phyloP scores from a whole-genome alignment of 495 filamentous ascomycete species.

The Trichoderma gamsii region DNA sequence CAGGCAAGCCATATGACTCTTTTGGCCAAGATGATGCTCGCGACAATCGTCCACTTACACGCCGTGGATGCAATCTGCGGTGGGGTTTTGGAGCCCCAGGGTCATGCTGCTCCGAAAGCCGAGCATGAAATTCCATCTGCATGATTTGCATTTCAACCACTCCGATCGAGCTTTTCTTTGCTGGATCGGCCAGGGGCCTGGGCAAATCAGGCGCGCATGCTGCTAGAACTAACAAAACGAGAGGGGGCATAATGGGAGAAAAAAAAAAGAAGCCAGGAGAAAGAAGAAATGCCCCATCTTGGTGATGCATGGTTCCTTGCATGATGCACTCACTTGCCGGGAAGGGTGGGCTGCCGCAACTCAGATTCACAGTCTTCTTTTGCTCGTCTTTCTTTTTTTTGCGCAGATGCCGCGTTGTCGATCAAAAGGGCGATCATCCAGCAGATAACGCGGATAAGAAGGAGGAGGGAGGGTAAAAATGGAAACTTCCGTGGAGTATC shows the following conservation, averaged over 20 bases:
- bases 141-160: constrained; percentile 2
- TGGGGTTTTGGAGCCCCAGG: constrained; percentile 5
- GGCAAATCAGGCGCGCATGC: background rate
- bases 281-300: too few relatives aligned
- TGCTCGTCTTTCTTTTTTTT: background rate
- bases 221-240: too few relatives aligned
- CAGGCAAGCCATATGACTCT: constrained; percentile 10
- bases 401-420: background rate
- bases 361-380: background rate
- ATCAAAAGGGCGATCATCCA: background rate
- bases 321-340: background rate
- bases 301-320: constrained; percentile 7
- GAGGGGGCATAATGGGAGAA: too few relatives aligned
- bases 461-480: background rate
- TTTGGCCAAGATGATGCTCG: background rate
- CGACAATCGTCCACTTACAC: background rate
- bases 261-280: too few relatives aligned
- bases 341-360: background rate
- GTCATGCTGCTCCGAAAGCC: constrained; percentile 9
- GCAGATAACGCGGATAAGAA: background rate
- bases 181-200: constrained; percentile 10
- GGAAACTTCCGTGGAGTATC: background rate
- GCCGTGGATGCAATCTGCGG: background rate
- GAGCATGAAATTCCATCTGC: constrained; percentile 14
- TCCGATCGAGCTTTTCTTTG: constrained; percentile 7